Conservation (phyloP, 495 filamentous ascomycete genomes). For the Talaromyces ruber region DNA sequence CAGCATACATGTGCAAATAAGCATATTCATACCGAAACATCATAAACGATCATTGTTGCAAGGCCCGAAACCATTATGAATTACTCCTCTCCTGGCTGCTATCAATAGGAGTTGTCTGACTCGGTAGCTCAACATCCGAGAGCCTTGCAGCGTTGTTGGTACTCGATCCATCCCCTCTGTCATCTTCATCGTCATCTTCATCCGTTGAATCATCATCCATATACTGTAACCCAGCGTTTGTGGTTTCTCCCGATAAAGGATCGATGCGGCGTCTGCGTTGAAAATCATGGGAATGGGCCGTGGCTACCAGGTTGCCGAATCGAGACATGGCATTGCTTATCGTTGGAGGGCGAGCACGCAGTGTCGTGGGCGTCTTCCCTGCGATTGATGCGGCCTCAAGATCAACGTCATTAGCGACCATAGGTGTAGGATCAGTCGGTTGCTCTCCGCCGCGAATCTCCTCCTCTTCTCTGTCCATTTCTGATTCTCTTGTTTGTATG, state of each 20-base stretch:
- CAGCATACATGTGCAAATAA: background rate
- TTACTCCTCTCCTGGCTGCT: background rate
- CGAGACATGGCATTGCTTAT: conserved; percentile 30
- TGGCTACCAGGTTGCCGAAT: conserved; percentile 53
- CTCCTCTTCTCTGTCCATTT: conserved; percentile 4
- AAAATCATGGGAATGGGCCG: conserved; percentile 83
- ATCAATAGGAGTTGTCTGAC: background rate
- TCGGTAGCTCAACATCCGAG: background rate
- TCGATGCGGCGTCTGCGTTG: conserved; percentile 56
- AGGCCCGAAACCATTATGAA: background rate
- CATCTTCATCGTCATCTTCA: conserved; percentile 23
- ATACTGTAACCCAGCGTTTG: conserved; percentile 11
- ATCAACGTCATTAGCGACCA: conserved; percentile 12
- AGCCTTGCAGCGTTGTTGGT: background rate
- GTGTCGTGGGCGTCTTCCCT: conserved; percentile 8
- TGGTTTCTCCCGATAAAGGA: conserved; percentile 15
- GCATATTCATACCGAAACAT: background rate
- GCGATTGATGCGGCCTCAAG: conserved; percentile 3
- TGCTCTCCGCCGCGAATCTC: conserved; percentile 7
- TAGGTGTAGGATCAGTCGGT: background rate
- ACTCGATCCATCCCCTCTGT: background rate
- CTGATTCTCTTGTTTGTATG: conserved; percentile 12
- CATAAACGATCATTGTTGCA: background rate
- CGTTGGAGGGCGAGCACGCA: conserved; percentile 12
- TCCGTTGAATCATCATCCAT: conserved; percentile 17